These are phyloP conservation scores for Argentina anserina DNA, from an alignment of 306 rosid genomes.

Conservation along the genomic window DNA sequence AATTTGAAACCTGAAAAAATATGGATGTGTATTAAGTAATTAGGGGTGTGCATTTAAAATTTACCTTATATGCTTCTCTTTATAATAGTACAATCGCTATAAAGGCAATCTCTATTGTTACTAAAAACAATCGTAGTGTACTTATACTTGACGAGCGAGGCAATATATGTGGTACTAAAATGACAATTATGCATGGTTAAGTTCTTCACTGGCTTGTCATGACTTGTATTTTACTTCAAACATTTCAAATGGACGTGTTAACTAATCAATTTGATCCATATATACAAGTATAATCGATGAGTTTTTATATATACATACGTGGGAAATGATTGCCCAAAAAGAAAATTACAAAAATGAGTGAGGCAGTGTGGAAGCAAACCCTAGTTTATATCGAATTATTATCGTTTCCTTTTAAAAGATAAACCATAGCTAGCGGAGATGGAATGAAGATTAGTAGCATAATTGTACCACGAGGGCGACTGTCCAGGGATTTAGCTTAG, in stretches of 20 bases:
- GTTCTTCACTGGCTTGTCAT: neutral
- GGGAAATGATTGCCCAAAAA: neutral
- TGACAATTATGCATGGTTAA: too few relatives aligned
- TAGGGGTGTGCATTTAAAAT: too few relatives aligned
- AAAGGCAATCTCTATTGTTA: too few relatives aligned
- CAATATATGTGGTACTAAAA: too few relatives aligned
- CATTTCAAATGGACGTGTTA: neutral
- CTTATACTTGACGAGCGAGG: too few relatives aligned
- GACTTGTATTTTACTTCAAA: neutral
- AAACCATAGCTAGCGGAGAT: neutral
- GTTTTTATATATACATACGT: neutral
- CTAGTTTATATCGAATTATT: too few relatives aligned
- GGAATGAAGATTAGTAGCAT: neutral
- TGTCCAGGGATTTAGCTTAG: constrained; percentile 27
- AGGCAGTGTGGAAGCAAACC: neutral
- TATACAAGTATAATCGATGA: neutral
- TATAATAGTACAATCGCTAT: too few relatives aligned
- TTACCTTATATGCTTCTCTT: too few relatives aligned
- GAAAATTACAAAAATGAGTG: neutral
- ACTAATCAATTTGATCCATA: neutral
- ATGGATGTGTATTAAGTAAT: too few relatives aligned
- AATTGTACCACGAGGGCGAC: constrained; percentile 8
- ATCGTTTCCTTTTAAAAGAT: too few relatives aligned
- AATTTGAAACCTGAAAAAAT: too few relatives aligned
- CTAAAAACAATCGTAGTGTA: too few relatives aligned